phyloP scores from a whole-genome alignment of 2,329 filamentous ascomycete genomes.

The Neonectria coccinea region DNA sequence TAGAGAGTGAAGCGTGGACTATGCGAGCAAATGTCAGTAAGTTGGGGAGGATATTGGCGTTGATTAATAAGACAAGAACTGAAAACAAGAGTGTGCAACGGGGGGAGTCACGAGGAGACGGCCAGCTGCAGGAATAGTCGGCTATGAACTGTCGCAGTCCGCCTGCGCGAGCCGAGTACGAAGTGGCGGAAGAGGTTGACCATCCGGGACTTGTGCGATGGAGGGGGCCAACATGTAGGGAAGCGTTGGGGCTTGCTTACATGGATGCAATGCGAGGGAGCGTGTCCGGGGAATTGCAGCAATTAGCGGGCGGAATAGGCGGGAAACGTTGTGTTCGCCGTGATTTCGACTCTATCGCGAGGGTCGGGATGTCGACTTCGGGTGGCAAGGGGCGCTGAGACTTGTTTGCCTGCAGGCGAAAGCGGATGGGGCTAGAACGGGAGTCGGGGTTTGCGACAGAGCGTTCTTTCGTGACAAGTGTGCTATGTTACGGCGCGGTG shows the following conservation, averaged over 20 bases:
- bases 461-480: neutral
- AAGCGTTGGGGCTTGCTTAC: conserved; percentile 40
- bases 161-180: conserved; percentile 36
- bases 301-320: conserved; percentile 21
- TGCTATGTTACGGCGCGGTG: conserved; percentile 25
- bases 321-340: conserved; percentile 22
- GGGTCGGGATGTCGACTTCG: conserved; percentile 22
- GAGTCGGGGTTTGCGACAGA: conserved; percentile 18
- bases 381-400: conserved; percentile 22
- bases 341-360: conserved; percentile 14
- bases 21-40: conserved; percentile 30
- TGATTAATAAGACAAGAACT: conserved; percentile 22
- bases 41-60: conserved; percentile 8
- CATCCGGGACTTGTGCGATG: conserved; percentile 17
- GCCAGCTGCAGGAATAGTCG: conserved; percentile 44
- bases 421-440: conserved; percentile 13
- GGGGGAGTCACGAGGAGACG: conserved; percentile 41
- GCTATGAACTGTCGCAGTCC: conserved; percentile 36
- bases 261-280: conserved; percentile 37
- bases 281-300: conserved; percentile 20
- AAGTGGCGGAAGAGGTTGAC: conserved; percentile 22
- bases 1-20: conserved; percentile 20
- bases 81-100: conserved; percentile 28
- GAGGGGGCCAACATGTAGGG: conserved; percentile 22
- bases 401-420: conserved; percentile 34